Evolutionary conservation across 108 stramenopile species (phyloP).

Genomic region (Fragilaria crotonensis): DNA sequence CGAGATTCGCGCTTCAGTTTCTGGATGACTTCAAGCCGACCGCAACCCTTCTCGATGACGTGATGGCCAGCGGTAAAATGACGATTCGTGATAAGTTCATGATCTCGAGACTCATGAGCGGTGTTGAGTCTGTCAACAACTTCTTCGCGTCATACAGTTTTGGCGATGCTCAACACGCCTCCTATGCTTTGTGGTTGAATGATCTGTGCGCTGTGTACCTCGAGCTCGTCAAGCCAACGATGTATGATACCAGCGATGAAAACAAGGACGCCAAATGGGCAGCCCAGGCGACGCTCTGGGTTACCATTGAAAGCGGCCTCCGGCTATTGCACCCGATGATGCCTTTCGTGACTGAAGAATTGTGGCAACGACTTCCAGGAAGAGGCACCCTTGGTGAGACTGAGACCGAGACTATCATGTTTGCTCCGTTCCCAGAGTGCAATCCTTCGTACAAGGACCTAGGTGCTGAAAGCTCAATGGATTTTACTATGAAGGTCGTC

Average conservation of each 20-base stretch:
- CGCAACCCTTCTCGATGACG: constrained; percentile 66
- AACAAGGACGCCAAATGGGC: constrained; percentile 77
- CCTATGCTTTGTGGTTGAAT: constrained; percentile 91
- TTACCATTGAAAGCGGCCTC: constrained; percentile 84
- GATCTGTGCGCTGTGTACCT: constrained; percentile 96
- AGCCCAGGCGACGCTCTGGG: constrained; percentile 93
- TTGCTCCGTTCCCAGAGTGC: constrained; percentile 85
- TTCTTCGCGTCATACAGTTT: constrained; percentile 77
- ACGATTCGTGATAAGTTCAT: constrained; percentile 85
- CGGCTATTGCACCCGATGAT: constrained; percentile 97
- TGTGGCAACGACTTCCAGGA: constrained; percentile 99
- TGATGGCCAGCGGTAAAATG: constrained; percentile 79
- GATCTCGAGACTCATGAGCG: constrained; percentile 87
- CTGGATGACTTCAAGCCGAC: constrained; percentile 86
- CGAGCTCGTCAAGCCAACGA: constrained; percentile 96
- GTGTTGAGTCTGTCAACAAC: constrained; percentile 58
- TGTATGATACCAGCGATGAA: constrained; percentile 65
- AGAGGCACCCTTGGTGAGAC: constrained; percentile 82
- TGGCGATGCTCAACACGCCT: constrained; percentile 80
- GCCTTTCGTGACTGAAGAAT: constrained; percentile 99
- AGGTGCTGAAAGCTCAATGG: constrained; percentile 68
- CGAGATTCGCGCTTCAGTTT: constrained; percentile 83
- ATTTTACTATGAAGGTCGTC: constrained; percentile 69
- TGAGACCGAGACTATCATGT: constrained; percentile 91
- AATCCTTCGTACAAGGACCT: constrained; percentile 44